phyloP scores from a whole-genome alignment of 306 rosid genomes.

The Prunus fruticosa region DNA sequence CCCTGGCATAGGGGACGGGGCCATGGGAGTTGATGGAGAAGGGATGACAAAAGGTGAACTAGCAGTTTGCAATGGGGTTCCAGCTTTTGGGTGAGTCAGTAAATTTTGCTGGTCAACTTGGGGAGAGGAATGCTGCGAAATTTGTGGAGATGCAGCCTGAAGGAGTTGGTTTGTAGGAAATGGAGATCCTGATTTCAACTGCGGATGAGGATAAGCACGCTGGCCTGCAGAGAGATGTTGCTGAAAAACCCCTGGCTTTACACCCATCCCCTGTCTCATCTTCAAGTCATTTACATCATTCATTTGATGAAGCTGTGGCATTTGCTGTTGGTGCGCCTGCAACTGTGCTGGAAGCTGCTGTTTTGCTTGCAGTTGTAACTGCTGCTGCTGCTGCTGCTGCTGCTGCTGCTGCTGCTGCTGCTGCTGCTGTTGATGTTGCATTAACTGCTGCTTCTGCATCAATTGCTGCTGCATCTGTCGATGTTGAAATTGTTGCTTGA shows the following conservation, averaged over 20 bases:
- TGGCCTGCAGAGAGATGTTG: conserved; percentile 66
- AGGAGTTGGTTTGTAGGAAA: conserved; percentile 70
- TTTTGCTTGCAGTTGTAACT: conserved; percentile 61
- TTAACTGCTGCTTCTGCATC: conserved; percentile 15
- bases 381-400: conserved; percentile 34
- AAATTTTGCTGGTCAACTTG: conserved; percentile 80
- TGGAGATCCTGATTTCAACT: conserved; percentile 58
- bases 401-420: conserved; percentile 27
- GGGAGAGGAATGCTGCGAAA: conserved; percentile 83
- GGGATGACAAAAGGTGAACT: conserved; percentile 79
- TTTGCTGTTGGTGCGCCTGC: conserved; percentile 69
- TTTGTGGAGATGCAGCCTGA: conserved; percentile 87
- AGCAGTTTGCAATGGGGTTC: conserved; percentile 81
- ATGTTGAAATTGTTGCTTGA: conserved; percentile 50
- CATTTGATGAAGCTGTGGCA: conserved; percentile 63
- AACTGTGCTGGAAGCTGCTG: conserved; percentile 63
- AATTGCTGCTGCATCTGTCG: conserved; percentile 34
- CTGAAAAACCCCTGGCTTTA: conserved; percentile 68
- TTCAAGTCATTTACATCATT: conserved; percentile 67
- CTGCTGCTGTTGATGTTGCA: conserved; percentile 28
- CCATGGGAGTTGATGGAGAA: conserved; percentile 87
- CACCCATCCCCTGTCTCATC: conserved; percentile 57
- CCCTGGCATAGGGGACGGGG: conserved; percentile 78
- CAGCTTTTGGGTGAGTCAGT: conserved; percentile 46
- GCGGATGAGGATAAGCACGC: conserved; percentile 73